Percentiles rank a stretch among this genome's conserved stretches.
Evolutionary conservation across 768 basidiomycete genomes (phyloP).

Genomic region (Auriculariales sp.): DNA sequence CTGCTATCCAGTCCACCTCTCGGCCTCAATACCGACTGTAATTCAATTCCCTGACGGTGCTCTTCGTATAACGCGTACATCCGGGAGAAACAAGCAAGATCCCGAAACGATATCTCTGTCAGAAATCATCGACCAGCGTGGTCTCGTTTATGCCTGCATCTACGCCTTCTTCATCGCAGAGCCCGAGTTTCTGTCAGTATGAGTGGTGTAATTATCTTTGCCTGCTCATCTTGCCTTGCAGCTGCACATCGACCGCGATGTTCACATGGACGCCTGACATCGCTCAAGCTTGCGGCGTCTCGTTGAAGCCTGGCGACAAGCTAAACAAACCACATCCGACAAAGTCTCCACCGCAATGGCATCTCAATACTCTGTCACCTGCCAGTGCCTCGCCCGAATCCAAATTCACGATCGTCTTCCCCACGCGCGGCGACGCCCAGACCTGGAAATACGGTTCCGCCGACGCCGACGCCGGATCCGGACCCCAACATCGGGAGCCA

Average conservation of each 20-base stretch:
- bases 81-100: neutral
- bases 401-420: neutral
- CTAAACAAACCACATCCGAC: neutral
- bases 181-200: too few species aligned
- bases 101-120: neutral
- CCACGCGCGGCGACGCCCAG: neutral
- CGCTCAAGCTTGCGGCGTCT: neutral
- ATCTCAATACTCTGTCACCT: neutral
- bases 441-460: neutral
- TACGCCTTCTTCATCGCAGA: neutral
- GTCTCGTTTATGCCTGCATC: neutral
- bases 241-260: neutral
- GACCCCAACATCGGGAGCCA: neutral
- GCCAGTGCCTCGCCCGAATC: neutral
- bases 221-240: too few species aligned
- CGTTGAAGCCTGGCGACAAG: neutral
- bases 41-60: neutral
- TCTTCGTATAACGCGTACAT: neutral
- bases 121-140: neutral
- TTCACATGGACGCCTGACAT: neutral
- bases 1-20: too few species aligned
- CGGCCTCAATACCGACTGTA: too few species aligned
- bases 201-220: too few species aligned
- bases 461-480: too few species aligned
- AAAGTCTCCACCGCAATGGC: neutral